Evolutionary conservation across 202 grass and related monocot genomes (phyloP).

Genomic region (Carex arenaria): DNA sequence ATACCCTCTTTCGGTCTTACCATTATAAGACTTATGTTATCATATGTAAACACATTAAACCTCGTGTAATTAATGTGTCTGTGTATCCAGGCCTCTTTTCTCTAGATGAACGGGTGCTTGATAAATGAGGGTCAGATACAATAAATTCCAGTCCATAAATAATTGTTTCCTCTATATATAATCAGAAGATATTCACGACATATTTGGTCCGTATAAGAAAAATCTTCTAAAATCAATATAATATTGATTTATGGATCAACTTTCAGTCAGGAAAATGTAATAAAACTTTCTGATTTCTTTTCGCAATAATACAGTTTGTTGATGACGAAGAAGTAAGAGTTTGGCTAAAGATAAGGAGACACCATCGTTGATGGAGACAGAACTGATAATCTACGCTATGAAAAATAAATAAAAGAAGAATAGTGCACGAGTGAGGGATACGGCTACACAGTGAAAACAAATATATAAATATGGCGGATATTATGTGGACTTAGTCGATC

Average conservation of each 20-base stretch:
- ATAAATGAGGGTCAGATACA: not conserved
- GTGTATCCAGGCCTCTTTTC: not conserved
- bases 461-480: not conserved
- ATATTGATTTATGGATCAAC: not conserved
- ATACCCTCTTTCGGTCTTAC: too few relatives aligned
- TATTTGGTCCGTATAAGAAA: not conserved
- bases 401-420: not conserved
- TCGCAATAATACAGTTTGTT: not conserved
- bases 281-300: not conserved
- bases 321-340: not conserved
- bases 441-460: not conserved
- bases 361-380: not conserved
- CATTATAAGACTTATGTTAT: too few relatives aligned
- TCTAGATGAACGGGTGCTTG: conserved; percentile 7
- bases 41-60: conserved; percentile 30
- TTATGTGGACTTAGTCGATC: not conserved
- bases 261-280: not conserved
- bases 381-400: not conserved
- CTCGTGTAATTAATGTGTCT: not conserved
- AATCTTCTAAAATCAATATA: not conserved
- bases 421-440: conserved; percentile 12
- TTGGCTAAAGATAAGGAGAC: conserved; percentile 2
- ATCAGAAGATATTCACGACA: not conserved
- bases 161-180: not conserved
- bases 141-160: not conserved